These are phyloP conservation scores for Globisporangium parvum DNA, from an alignment of 352 stramenopile species.

Conservation along the genomic window DNA sequence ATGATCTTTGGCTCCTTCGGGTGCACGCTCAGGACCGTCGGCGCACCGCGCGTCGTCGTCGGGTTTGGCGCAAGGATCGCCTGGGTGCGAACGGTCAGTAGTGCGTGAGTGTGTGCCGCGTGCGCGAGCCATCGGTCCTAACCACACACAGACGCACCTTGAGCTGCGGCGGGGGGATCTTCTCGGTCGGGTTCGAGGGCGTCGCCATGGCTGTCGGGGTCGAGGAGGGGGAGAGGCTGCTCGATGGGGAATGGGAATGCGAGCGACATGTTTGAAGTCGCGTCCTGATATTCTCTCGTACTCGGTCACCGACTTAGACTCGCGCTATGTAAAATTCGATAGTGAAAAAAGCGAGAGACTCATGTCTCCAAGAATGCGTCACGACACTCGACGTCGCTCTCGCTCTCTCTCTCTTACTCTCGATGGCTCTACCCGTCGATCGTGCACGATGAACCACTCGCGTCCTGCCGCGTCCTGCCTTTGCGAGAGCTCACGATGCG, in stretches of 20 bases:
- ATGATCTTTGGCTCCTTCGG: conserved; percentile 88
- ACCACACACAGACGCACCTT: conserved; percentile 18
- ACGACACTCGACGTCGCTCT: not conserved
- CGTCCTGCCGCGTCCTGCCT: conserved; percentile 1
- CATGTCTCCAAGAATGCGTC: too few relatives aligned
- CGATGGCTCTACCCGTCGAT: not conserved
- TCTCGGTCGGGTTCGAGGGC: conserved; percentile 58
- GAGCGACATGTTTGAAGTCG: too few relatives aligned
- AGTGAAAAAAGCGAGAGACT: too few relatives aligned
- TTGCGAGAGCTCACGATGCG: conserved; percentile 26
- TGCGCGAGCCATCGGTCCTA: not conserved
- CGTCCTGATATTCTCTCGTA: too few relatives aligned
- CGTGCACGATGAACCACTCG: not conserved
- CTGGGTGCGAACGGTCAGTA: conserved; percentile 18
- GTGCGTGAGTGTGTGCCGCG: not conserved
- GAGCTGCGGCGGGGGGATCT: conserved; percentile 45
- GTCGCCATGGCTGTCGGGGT: conserved; percentile 34
- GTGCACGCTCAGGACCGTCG: conserved; percentile 67
- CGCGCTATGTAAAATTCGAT: too few relatives aligned
- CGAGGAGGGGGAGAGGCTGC: too few relatives aligned
- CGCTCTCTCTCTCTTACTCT: not conserved
- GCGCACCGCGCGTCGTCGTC: conserved; percentile 61
- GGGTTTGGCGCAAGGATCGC: conserved; percentile 61
- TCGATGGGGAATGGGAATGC: conserved; percentile 1
- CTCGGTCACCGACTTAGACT: too few relatives aligned